phyloP scores from a whole-genome alignment of 2,329 filamentous ascomycete genomes.

The Verruconis gallopava region DNA sequence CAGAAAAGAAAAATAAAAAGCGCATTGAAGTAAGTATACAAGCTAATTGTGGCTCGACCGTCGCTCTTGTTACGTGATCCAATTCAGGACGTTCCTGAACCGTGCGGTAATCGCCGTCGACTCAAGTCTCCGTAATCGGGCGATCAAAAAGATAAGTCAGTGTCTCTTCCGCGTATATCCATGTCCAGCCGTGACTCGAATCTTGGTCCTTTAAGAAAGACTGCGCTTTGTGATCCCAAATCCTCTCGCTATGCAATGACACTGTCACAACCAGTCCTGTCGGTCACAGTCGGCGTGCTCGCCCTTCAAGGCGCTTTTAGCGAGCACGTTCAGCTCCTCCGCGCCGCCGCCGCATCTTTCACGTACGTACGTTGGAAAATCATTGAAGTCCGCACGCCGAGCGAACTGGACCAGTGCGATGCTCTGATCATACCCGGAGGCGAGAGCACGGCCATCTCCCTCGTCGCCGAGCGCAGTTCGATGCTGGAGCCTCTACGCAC shows the following conservation, averaged over 20 bases:
- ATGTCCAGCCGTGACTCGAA: no score
- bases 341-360: constrained; percentile 48
- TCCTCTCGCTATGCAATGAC: background rate
- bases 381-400: constrained; percentile 65
- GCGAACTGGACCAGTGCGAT: constrained; percentile 60
- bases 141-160: no score
- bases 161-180: no score
- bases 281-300: constrained; percentile 46
- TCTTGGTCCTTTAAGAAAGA: background rate
- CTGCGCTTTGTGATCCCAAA: background rate
- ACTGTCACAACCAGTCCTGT: background rate
- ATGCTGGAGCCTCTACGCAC: constrained; percentile 72
- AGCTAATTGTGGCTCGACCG: no score
- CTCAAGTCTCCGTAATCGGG: no score
- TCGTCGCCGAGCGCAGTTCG: constrained; percentile 70
- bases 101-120: no score
- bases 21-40: no score
- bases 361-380: constrained; percentile 39
- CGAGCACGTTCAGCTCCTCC: constrained; percentile 71
- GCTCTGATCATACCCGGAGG: constrained; percentile 85
- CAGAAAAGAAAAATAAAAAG: no score
- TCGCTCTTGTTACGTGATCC: no score
- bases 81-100: no score
- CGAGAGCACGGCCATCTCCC: constrained; percentile 85
- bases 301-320: constrained; percentile 87